Evolutionary conservation across 2,329 filamentous ascomycete species (phyloP).

Genomic region (Sphaceloma murrayae): DNA sequence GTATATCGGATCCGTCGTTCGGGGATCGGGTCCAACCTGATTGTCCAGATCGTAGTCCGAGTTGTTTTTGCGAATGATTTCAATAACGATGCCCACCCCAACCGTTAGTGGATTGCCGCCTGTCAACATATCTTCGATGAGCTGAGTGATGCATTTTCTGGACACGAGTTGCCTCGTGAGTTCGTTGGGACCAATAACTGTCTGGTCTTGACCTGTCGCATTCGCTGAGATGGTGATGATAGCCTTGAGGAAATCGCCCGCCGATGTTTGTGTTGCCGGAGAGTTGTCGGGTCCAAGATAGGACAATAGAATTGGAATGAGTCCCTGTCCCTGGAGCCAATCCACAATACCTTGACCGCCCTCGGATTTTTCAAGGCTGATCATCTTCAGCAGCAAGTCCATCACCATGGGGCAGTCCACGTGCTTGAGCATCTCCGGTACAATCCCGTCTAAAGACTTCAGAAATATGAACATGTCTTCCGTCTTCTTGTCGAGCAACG

Average conservation of each 20-base stretch:
- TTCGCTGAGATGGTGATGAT: slow-evolving; percentile 99
- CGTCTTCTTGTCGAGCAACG: slow-evolving; percentile 94
- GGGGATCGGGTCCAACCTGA: slow-evolving; percentile 65
- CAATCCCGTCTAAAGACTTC: slow-evolving; percentile 69
- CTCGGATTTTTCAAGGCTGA: slow-evolving; percentile 87
- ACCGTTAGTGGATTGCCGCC: slow-evolving; percentile 93
- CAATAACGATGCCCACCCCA: slow-evolving; percentile 92
- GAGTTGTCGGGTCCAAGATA: slow-evolving; percentile 78
- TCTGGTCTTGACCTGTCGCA: slow-evolving; percentile 93
- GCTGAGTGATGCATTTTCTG: slow-evolving; percentile 65
- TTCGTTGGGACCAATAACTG: slow-evolving; percentile 97
- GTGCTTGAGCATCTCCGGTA: slow-evolving; percentile 79
- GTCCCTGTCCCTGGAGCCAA: slow-evolving; percentile 83
- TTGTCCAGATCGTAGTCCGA: slow-evolving; percentile 96
- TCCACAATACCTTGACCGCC: slow-evolving; percentile 89
- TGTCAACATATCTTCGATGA: slow-evolving; percentile 85
- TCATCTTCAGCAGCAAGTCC: slow-evolving; percentile 93
- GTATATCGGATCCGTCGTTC: slow-evolving; percentile 91
- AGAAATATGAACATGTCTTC: slow-evolving; percentile 92
- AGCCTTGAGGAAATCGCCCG: slow-evolving; percentile 94
- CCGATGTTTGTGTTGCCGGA: slow-evolving; percentile 88
- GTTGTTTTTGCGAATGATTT: slow-evolving; percentile 98
- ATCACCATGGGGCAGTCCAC: slow-evolving; percentile 98
- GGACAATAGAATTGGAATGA: slow-evolving; percentile 77
- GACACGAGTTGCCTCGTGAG: slow-evolving; percentile 92